Conservation (phyloP, 345 rosid species). For the Cardamine occulta region DNA sequence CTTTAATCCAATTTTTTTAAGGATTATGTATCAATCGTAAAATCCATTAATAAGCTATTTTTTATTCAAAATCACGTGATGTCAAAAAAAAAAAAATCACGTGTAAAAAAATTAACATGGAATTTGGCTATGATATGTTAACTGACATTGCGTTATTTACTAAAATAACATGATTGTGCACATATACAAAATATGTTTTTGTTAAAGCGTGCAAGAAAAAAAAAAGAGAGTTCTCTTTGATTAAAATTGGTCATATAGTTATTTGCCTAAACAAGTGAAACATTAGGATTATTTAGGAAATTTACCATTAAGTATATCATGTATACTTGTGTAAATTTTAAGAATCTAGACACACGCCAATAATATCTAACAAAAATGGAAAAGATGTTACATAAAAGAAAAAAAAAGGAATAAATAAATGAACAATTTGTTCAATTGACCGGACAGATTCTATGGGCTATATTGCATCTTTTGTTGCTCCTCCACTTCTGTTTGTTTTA, state of each 20-base stretch:
- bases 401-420: constrained; percentile 23
- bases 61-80: not conserved
- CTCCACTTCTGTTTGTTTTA: constrained; percentile 44
- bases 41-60: not conserved
- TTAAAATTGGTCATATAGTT: not conserved
- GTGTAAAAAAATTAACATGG: not conserved
- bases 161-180: not conserved
- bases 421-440: constrained; percentile 41
- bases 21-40: not conserved
- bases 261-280: not conserved
- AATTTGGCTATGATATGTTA: not conserved
- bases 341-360: constrained; percentile 8
- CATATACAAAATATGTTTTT: not conserved
- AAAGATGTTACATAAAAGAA: constrained; percentile 29
- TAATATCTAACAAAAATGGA: constrained; percentile 20
- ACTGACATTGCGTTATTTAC: not conserved
- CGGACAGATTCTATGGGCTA: constrained; percentile 45
- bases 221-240: not conserved
- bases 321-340: not conserved
- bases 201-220: not conserved
- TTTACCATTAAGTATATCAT: not conserved
- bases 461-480: constrained; percentile 42
- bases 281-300: not conserved
- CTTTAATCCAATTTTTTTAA: not conserved
- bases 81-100: too few relatives aligned